Conservation (phyloP, 2,329 filamentous ascomycete genomes). For the Atkinsonella hypoxylon region DNA sequence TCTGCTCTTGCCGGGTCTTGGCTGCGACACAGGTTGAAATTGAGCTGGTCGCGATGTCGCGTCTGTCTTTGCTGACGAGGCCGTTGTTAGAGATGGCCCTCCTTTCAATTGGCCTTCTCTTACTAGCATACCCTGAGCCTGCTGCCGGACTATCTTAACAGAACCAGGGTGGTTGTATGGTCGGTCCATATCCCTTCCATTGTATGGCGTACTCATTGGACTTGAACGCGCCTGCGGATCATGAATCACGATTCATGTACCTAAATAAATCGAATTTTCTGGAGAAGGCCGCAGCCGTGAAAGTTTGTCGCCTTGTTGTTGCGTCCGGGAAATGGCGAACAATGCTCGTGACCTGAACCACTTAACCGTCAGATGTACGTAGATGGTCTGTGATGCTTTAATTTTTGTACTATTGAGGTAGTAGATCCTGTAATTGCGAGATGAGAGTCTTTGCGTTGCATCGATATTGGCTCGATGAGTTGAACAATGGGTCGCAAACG, state of each 20-base stretch:
- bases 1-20: constrained; percentile 11
- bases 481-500: neutral
- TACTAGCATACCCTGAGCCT: constrained; percentile 29
- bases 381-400: constrained; percentile 1
- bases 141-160: constrained; percentile 42
- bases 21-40: constrained; percentile 6
- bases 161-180: constrained; percentile 32
- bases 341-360: neutral
- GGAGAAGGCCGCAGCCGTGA: too few relatives aligned
- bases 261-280: neutral
- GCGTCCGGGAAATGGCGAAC: constrained; percentile 6
- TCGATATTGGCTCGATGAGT: constrained; percentile 7
- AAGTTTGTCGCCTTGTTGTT: neutral
- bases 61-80: neutral
- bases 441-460: neutral
- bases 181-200: constrained; percentile 42
- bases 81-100: constrained; percentile 11
- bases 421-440: neutral
- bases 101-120: constrained; percentile 12
- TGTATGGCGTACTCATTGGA: constrained; percentile 43
- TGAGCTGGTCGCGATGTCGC: neutral
- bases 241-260: neutral
- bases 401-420: constrained; percentile 3
- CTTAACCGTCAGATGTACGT: neutral
- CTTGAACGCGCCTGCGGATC: constrained; percentile 1